Percentiles rank a stretch among this genome's conserved stretches.
These are phyloP conservation scores for Candida xiaguanensis DNA, from an alignment of 805 yeast species.

Conservation along the genomic window DNA sequence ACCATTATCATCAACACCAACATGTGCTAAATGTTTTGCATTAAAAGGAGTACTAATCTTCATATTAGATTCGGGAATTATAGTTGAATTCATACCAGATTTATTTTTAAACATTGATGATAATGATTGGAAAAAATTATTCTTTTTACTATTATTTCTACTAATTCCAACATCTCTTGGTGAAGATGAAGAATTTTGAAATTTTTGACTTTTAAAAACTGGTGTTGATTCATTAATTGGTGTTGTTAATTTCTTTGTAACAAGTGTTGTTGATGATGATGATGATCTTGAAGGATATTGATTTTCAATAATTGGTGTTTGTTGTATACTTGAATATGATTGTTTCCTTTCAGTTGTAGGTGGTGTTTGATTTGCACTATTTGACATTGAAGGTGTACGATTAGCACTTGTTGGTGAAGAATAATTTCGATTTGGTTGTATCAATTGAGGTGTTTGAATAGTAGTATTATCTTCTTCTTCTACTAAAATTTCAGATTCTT, in stretches of 20 bases:
- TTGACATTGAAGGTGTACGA: neutral
- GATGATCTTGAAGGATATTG: conserved; percentile 10
- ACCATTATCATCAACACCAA: conserved; percentile 85
- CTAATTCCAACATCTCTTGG: conserved; percentile 5
- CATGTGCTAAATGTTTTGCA: conserved; percentile 88
- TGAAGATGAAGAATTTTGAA: conserved; percentile 6
- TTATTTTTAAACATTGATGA: conserved; percentile 47
- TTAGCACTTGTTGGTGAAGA: neutral
- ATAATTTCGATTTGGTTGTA: neutral
- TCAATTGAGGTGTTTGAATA: neutral
- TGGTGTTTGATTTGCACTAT: neutral
- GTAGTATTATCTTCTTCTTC: neutral
- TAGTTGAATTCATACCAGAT: conserved; percentile 9
- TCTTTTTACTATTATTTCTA: conserved; percentile 4
- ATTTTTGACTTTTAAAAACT: conserved; percentile 6
- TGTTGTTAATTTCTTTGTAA: conserved; percentile 9
- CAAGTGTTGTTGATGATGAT: conserved; percentile 11
- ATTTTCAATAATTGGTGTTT: neutral
- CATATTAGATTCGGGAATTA: conserved; percentile 27
- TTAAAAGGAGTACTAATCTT: conserved; percentile 90
- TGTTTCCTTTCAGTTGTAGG: neutral
- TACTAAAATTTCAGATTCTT: neutral
- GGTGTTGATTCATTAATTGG: conserved; percentile 9
- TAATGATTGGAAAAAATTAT: conserved; percentile 26
- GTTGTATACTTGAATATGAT: neutral